A percentile compares a stretch with the other conserved stretches of the same genome.
Evolutionary conservation across 768 basidiomycete species (phyloP).

Genomic region (Suillus sp.): DNA sequence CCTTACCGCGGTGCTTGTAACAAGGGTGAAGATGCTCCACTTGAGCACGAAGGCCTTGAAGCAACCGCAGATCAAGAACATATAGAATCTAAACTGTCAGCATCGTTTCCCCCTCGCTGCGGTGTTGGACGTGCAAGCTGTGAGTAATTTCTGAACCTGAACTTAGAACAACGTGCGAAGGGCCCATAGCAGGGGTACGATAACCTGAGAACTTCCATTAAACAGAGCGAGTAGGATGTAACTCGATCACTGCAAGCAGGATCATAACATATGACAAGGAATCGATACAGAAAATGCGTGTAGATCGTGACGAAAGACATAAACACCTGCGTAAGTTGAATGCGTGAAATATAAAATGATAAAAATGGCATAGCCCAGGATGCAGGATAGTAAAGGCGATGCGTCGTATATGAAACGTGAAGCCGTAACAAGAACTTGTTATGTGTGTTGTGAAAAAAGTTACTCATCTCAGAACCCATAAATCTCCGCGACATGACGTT

Average conservation of each 20-base stretch:
- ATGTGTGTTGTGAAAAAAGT: neutral
- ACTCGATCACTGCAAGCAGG: neutral
- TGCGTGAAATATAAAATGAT: constrained; percentile 4
- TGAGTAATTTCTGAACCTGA: neutral
- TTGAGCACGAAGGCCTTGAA: neutral
- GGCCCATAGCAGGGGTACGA: neutral
- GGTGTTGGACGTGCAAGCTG: neutral
- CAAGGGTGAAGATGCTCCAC: neutral
- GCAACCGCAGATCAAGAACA: neutral
- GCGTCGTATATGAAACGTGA: neutral
- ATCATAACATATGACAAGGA: neutral
- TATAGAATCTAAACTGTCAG: neutral
- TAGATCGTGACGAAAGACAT: neutral
- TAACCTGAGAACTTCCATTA: neutral
- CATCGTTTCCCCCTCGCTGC: neutral
- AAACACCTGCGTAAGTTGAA: neutral
- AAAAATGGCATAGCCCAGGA: constrained; percentile 1
- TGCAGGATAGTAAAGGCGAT: constrained; percentile 1
- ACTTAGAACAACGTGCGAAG: too few species aligned
- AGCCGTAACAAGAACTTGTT: too few species aligned
- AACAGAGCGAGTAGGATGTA: neutral
- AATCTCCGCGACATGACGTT: neutral
- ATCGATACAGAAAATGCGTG: constrained; percentile 6
- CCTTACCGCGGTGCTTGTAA: neutral
- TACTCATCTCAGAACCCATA: constrained; percentile 5